phyloP scores from a whole-genome alignment of 257 asterid genomes.

The Nicotiana knightiana region DNA sequence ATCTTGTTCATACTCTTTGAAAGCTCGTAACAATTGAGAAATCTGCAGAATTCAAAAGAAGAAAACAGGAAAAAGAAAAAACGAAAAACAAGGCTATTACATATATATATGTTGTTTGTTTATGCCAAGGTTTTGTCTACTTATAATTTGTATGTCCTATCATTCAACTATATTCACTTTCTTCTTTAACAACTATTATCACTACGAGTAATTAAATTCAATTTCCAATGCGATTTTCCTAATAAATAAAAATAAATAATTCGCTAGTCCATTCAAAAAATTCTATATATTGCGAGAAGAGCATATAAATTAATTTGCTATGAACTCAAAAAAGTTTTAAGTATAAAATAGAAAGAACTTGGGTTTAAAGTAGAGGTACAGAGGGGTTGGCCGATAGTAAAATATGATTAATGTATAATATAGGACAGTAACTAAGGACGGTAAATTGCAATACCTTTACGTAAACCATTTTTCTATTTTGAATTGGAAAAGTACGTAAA shows the following conservation, averaged over 20 bases:
- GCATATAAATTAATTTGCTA: not conserved
- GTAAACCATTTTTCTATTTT: not conserved
- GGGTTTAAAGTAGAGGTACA: not conserved
- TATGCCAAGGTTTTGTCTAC: not conserved
- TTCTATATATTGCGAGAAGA: not conserved
- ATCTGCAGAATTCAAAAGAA: not conserved
- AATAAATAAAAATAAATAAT: not conserved
- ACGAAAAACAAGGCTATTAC: not conserved
- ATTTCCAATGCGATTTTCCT: not conserved
- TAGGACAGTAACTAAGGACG: not conserved
- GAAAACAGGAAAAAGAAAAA: not conserved
- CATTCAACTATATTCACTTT: not conserved
- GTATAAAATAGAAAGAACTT: too few relatives aligned
- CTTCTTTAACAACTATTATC: not conserved
- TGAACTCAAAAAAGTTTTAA: not conserved
- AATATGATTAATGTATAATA: not conserved
- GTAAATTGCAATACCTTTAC: not conserved
- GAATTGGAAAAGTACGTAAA: too few relatives aligned
- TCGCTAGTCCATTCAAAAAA: not conserved
- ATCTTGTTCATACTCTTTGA: not conserved
- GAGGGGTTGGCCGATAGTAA: not conserved
- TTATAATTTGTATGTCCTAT: not conserved
- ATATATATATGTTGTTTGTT: not conserved
- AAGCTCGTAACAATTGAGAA: constrained; percentile 1
- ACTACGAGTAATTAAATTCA: not conserved